Conservation (phyloP, 257 asterid genomes). For the Coffea canephora region DNA sequence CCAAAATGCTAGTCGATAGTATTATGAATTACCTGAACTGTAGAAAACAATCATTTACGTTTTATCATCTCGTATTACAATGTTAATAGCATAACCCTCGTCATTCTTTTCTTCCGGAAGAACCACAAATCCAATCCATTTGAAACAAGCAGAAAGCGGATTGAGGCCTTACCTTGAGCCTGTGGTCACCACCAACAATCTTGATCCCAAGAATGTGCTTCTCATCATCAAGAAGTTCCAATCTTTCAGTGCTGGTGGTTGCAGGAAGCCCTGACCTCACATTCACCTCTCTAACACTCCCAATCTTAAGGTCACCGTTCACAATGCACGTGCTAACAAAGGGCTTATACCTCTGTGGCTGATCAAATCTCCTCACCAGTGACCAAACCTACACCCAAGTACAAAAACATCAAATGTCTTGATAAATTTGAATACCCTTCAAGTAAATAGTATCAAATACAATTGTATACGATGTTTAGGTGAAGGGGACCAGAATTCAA, state of each 20-base stretch:
- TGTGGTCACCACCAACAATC: constrained; percentile 91
- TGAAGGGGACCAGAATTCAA: background rate
- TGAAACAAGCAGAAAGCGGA: background rate
- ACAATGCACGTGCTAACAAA: constrained; percentile 74
- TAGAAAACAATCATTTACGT: background rate
- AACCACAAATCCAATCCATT: background rate
- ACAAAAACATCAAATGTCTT: background rate
- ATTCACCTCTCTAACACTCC: constrained; percentile 86
- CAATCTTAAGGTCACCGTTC: constrained; percentile 66
- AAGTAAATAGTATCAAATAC: background rate
- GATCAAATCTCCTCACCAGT: constrained; percentile 81
- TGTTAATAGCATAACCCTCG: background rate
- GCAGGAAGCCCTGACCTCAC: constrained; percentile 98
- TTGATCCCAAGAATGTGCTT: constrained; percentile 77
- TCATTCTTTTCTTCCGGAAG: background rate
- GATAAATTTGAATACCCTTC: background rate
- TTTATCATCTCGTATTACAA: background rate
- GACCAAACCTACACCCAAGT: constrained; percentile 74
- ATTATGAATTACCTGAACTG: background rate
- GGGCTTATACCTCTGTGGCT: constrained; percentile 94
- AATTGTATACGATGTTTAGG: background rate
- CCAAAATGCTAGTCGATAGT: too few species aligned
- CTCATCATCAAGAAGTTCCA: constrained; percentile 81
- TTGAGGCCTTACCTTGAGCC: constrained; percentile 59
- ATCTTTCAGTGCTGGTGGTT: constrained; percentile 84